Conservation (phyloP, 306 rosid species). For the Abrus pulchellus region DNA sequence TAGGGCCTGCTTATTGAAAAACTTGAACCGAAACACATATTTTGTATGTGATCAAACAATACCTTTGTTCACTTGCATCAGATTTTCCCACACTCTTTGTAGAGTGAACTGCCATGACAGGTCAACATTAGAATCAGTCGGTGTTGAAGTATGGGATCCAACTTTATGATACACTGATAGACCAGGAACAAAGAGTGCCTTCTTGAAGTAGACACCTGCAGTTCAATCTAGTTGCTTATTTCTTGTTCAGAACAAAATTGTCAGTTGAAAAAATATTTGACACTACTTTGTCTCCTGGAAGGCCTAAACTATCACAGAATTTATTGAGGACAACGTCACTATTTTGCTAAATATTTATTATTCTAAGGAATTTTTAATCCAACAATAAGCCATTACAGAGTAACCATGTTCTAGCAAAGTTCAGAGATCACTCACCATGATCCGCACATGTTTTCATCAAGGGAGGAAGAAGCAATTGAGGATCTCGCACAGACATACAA, state of each 20-base stretch:
- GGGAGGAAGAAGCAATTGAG: conserved; percentile 83
- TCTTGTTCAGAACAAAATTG: conserved; percentile 27
- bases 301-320: conserved; percentile 16
- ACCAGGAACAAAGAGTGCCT: conserved; percentile 91
- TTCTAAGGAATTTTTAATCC: not conserved
- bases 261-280: conserved; percentile 4
- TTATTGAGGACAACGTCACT: conserved; percentile 26
- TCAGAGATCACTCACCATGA: conserved; percentile 67
- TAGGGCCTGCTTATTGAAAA: not conserved
- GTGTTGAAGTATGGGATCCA: conserved; percentile 71
- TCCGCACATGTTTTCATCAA: conserved; percentile 87
- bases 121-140: conserved; percentile 68
- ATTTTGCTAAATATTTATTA: conserved; percentile 12
- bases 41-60: conserved; percentile 36
- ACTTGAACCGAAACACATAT: conserved; percentile 14
- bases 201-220: conserved; percentile 86
- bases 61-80: conserved; percentile 77
- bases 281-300: conserved; percentile 8
- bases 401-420: conserved; percentile 36
- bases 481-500: conserved; percentile 95
- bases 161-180: conserved; percentile 80
- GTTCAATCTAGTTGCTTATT: conserved; percentile 37
- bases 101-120: conserved; percentile 90
- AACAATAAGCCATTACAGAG: conserved; percentile 19
- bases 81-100: conserved; percentile 86